phyloP scores from a whole-genome alignment of 2,329 filamentous ascomycete genomes.

The Ceratocystis harringtonii region DNA sequence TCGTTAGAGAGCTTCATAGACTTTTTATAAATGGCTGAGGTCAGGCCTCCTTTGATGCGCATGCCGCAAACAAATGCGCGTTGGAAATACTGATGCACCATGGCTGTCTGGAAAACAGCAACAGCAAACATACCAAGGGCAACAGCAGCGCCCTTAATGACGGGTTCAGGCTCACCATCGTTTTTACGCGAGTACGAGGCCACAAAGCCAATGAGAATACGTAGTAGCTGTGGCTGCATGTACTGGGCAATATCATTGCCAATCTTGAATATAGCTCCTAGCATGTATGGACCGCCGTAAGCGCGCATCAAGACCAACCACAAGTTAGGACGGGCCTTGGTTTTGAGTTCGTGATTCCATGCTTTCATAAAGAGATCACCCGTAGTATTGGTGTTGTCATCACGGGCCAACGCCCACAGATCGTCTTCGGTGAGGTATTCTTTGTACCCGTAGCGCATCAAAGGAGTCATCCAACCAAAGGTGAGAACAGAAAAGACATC shows the following conservation, averaged over 20 bases:
- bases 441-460: conserved; percentile 93
- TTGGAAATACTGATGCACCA: conserved; percentile 93
- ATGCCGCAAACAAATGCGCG: conserved; percentile 86
- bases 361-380: conserved; percentile 53
- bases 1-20: conserved; percentile 84
- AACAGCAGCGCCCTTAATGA: conserved; percentile 73
- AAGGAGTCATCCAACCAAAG: conserved; percentile 95
- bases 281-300: conserved; percentile 70
- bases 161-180: conserved; percentile 51
- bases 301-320: conserved; percentile 76
- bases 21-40: conserved; percentile 85
- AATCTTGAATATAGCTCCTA: conserved; percentile 77
- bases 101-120: conserved; percentile 72
- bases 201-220: conserved; percentile 71
- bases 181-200: conserved; percentile 42
- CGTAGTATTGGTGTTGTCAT: conserved; percentile 65
- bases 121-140: conserved; percentile 83
- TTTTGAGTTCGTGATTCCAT: conserved; percentile 63
- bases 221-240: conserved; percentile 76
- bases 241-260: conserved; percentile 77
- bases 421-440: conserved; percentile 88
- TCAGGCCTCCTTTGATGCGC: conserved; percentile 84
- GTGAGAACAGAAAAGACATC: conserved; percentile 87
- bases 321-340: conserved; percentile 48
- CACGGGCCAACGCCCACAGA: conserved; percentile 75